Percentiles rank a stretch among this genome's conserved stretches.
Evolutionary conservation across 495 filamentous ascomycete genomes (phyloP).

Genomic region (Paragyromitra xinjiangensis): DNA sequence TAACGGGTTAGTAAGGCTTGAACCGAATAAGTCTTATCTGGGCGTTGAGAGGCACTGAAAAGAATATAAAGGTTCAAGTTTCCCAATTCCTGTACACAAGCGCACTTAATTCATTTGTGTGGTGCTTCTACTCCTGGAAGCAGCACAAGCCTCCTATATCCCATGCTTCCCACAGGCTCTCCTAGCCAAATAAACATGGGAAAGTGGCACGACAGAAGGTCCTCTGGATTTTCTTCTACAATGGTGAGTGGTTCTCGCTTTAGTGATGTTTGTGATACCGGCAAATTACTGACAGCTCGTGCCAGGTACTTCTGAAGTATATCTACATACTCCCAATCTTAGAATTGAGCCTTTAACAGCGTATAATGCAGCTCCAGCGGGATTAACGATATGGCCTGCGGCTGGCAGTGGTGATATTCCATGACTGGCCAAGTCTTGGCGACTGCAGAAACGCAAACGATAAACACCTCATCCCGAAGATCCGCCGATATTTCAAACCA

Average conservation of each 20-base stretch:
- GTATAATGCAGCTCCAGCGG: neutral
- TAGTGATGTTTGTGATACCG: neutral
- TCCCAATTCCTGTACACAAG: too few species aligned
- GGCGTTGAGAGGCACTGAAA: too few species aligned
- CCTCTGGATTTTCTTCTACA: neutral
- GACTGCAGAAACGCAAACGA: neutral
- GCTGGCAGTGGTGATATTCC: slow-evolving; percentile 31
- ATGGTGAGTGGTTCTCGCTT: neutral
- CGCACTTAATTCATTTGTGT: too few species aligned
- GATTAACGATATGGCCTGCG: neutral
- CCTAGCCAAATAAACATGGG: too few species aligned
- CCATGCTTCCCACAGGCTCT: too few species aligned
- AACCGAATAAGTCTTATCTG: too few species aligned
- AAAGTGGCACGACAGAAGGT: too few species aligned
- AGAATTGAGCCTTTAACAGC: too few species aligned
- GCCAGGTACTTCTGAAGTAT: neutral
- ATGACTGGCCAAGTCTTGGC: slow-evolving; percentile 37
- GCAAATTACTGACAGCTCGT: slow-evolving; percentile 3
- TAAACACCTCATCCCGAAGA: neutral
- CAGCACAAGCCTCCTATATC: too few species aligned
- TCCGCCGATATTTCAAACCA: neutral
- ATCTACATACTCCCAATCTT: neutral
- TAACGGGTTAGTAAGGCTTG: too few species aligned
- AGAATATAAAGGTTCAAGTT: too few species aligned
- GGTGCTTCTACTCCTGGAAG: too few species aligned